phyloP scores from a whole-genome alignment of 2,329 filamentous ascomycete species.

The Bretziella fagacearum region DNA sequence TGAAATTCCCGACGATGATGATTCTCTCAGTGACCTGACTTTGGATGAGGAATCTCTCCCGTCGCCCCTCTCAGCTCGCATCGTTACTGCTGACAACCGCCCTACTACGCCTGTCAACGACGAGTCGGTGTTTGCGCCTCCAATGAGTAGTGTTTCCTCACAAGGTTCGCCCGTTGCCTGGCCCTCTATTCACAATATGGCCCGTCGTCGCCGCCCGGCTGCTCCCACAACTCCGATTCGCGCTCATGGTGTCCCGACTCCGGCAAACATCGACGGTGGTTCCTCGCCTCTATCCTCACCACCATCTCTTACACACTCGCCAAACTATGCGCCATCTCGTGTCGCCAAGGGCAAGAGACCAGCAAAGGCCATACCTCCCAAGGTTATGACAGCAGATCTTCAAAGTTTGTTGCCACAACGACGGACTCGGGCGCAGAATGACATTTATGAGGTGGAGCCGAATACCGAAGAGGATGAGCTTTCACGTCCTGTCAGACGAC shows the following conservation, averaged over 20 bases:
- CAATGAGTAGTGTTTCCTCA: constrained; percentile 33
- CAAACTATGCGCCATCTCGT: constrained; percentile 29
- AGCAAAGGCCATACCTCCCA: constrained; percentile 24
- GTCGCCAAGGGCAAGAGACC: constrained; percentile 21
- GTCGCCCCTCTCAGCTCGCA: constrained; percentile 22
- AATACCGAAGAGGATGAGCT: constrained; percentile 42
- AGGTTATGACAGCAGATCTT: constrained; percentile 37
- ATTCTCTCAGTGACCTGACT: constrained; percentile 20
- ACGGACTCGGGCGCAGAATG: constrained; percentile 25
- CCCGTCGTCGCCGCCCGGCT: constrained; percentile 28
- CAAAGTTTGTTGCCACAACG: constrained; percentile 37
- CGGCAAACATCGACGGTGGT: constrained; percentile 19
- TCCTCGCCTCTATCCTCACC: constrained; percentile 44
- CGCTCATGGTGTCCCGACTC: constrained; percentile 15
- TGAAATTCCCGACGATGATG: constrained; percentile 4
- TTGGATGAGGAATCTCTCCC: constrained; percentile 17
- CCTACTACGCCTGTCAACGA: constrained; percentile 28
- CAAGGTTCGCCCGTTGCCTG: constrained; percentile 29
- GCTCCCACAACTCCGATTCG: constrained; percentile 24
- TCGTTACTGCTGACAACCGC: constrained; percentile 18
- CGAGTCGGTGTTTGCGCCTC: constrained; percentile 34
- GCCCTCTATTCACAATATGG: constrained; percentile 36
- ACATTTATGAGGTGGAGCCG: constrained; percentile 21
- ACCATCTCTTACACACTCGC: constrained; percentile 49
- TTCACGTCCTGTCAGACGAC: constrained; percentile 21